Conservation (phyloP, 2,329 filamentous ascomycete species). For the Leptographium radiaticola region DNA sequence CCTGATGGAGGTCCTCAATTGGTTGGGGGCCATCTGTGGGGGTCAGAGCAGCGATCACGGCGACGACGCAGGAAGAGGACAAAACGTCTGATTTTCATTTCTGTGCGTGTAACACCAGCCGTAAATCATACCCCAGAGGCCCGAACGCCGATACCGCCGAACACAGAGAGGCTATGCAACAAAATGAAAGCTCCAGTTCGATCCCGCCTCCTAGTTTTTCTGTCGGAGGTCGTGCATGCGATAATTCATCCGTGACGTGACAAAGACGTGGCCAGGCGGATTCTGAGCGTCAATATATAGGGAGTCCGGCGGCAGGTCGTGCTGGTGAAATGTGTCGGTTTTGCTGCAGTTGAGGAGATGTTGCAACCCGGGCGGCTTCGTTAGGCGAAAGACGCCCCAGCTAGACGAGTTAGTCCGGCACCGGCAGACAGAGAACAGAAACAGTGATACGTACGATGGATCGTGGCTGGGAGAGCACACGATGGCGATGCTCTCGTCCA, state of each 20-base stretch:
- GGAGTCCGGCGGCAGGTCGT: slow-evolving; percentile 38
- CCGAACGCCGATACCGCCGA: too few relatives aligned
- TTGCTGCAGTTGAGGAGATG: slow-evolving; percentile 71
- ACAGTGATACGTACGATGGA: slow-evolving; percentile 47
- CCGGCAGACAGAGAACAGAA: background rate
- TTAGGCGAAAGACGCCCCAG: slow-evolving; percentile 85
- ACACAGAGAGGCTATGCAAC: too few relatives aligned
- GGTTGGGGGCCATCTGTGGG: too few relatives aligned
- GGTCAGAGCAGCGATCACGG: too few relatives aligned
- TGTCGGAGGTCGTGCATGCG: slow-evolving; percentile 39
- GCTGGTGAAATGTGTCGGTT: slow-evolving; percentile 72
- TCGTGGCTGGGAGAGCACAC: slow-evolving; percentile 79
- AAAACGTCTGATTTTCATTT: too few relatives aligned
- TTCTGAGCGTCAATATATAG: slow-evolving; percentile 65
- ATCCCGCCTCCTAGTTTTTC: background rate
- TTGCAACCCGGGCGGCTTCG: slow-evolving; percentile 79
- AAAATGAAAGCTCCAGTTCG: too few relatives aligned
- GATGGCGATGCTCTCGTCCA: slow-evolving; percentile 91
- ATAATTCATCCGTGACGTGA: slow-evolving; percentile 51
- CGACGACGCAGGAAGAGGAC: too few relatives aligned
- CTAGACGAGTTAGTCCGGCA: slow-evolving; percentile 26
- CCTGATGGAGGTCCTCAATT: too few relatives aligned
- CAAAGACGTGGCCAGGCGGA: slow-evolving; percentile 56
- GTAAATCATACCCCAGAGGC: too few relatives aligned
- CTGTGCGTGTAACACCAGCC: too few relatives aligned